Conservation (phyloP, 768 basidiomycete genomes). For the Lactarius hengduanensis region DNA sequence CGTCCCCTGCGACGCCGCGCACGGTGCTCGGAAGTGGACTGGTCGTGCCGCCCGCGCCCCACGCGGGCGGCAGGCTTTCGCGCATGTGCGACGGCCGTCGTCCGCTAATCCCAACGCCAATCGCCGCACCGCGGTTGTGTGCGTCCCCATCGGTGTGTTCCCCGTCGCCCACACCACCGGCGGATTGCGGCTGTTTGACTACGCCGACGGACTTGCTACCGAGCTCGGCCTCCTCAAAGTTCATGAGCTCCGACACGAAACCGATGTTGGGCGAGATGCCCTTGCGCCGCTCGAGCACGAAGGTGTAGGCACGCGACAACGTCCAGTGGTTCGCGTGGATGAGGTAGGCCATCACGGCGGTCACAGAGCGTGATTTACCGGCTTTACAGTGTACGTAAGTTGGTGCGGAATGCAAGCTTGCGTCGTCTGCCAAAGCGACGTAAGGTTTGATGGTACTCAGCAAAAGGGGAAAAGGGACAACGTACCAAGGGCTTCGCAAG, state of each 20-base stretch:
- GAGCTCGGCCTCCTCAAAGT: conserved; percentile 88
- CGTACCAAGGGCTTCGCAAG: conserved; percentile 85
- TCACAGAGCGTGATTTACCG: conserved; percentile 93
- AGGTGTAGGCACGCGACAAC: conserved; percentile 84
- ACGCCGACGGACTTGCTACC: conserved; percentile 75
- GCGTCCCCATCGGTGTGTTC: conserved; percentile 36
- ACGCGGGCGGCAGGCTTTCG: conserved; percentile 70
- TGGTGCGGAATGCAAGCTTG: conserved; percentile 81
- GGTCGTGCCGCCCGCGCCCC: conserved; percentile 34
- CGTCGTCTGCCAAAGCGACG: conserved; percentile 63
- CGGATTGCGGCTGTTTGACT: conserved; percentile 42
- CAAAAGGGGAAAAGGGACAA: conserved; percentile 22
- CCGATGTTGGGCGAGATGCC: conserved; percentile 98
- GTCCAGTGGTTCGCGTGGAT: conserved; percentile 99
- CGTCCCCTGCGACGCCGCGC: conserved; percentile 51
- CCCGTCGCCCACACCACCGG: conserved; percentile 35
- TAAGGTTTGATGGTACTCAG: conserved; percentile 7
- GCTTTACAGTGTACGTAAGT: conserved; percentile 97
- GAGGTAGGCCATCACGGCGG: conserved; percentile 95
- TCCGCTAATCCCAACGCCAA: conserved; percentile 42
- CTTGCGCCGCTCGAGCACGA: conserved; percentile 88
- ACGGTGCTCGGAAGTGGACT: conserved; percentile 30
- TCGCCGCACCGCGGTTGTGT: conserved; percentile 32
- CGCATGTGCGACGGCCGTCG: conserved; percentile 64
- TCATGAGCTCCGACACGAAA: conserved; percentile 96